phyloP scores from a whole-genome alignment of 257 asterid genomes.

The Nicotiana tomentosiformis region DNA sequence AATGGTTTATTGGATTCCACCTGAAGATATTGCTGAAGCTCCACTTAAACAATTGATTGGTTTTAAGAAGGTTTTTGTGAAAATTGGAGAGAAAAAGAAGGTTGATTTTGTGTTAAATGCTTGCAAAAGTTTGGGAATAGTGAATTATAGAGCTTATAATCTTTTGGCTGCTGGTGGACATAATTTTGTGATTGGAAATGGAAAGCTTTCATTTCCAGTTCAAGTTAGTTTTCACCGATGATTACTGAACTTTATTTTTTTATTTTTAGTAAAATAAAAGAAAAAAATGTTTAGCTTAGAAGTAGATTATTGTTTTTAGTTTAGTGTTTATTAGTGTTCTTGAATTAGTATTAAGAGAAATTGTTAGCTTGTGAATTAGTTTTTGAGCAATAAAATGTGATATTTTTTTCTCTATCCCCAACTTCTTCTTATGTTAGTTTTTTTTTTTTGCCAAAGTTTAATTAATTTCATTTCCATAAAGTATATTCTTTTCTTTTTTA shows the following conservation, averaged over 20 bases:
- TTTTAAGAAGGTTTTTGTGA: conserved; percentile 30
- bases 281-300: background rate
- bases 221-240: conserved; percentile 14
- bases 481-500: too few relatives aligned
- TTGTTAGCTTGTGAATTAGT: background rate
- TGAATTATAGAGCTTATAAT: conserved; percentile 20
- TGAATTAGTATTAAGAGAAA: background rate
- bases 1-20: conserved; percentile 27
- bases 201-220: conserved; percentile 8
- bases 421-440: background rate
- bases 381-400: too few relatives aligned
- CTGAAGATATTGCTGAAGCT: conserved; percentile 18
- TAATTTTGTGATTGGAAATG: conserved; percentile 25
- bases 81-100: conserved; percentile 9
- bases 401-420: background rate
- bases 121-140: conserved; percentile 30
- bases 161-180: conserved; percentile 34
- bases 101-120: conserved; percentile 25
- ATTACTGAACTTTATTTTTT: background rate
- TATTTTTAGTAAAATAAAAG: too few relatives aligned
- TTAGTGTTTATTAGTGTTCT: background rate
- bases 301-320: background rate
- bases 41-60: conserved; percentile 30
- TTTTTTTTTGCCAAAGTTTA: too few relatives aligned
- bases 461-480: background rate